phyloP scores from a whole-genome alignment of 2,329 filamentous ascomycete species.

The Botrytis elliptica region DNA sequence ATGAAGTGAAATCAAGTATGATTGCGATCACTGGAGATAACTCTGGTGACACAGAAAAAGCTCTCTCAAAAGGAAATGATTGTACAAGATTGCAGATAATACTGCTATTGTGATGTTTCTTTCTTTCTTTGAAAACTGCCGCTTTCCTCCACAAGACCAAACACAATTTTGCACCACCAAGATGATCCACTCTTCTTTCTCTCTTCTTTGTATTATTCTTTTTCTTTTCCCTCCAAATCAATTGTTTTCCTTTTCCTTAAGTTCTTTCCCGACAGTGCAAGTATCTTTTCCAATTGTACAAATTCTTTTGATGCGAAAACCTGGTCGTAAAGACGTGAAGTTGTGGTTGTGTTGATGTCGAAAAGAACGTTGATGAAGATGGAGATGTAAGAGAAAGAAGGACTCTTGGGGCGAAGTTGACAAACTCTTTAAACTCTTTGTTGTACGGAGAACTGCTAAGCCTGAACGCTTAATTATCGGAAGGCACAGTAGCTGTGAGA shows the following conservation, averaged over 20 bases:
- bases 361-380: constrained; percentile 9
- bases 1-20: constrained; percentile 42
- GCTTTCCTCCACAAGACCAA: constrained; percentile 20
- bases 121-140: constrained; percentile 30
- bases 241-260: constrained; percentile 8
- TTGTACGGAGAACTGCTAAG: neutral
- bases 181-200: constrained; percentile 16
- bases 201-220: constrained; percentile 18
- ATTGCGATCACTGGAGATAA: constrained; percentile 41
- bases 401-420: constrained; percentile 9
- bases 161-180: constrained; percentile 19
- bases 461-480: neutral
- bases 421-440: constrained; percentile 17
- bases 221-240: constrained; percentile 17
- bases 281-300: neutral
- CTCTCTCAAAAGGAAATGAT: constrained; percentile 38
- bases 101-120: constrained; percentile 35
- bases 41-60: constrained; percentile 36
- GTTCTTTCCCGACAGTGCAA: constrained; percentile 6
- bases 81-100: constrained; percentile 40
- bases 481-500: neutral
- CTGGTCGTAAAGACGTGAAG: neutral
- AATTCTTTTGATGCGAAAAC: neutral
- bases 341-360: neutral
- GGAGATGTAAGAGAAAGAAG: constrained; percentile 4